phyloP scores from a whole-genome alignment of 257 asterid genomes.

The Solanum commersonii region DNA sequence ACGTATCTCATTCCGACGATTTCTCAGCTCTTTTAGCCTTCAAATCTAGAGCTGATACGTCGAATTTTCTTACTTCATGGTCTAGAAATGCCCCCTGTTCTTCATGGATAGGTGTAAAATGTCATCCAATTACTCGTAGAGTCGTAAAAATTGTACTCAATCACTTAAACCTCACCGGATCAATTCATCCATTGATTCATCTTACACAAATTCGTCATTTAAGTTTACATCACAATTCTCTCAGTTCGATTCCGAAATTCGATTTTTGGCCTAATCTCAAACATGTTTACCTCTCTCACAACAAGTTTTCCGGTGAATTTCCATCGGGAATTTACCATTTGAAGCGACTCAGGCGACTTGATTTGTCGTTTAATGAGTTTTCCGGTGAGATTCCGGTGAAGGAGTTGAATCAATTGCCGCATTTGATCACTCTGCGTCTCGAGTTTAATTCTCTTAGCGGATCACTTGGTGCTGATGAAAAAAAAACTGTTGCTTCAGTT shows the following conservation, averaged over 20 bases:
- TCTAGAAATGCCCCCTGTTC: constrained; percentile 7
- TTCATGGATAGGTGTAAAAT: constrained; percentile 22
- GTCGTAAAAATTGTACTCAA: constrained; percentile 21
- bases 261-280: constrained; percentile 18
- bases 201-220: constrained; percentile 22
- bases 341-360: constrained; percentile 16
- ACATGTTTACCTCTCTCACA: constrained; percentile 23
- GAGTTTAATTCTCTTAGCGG: constrained; percentile 24
- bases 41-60: constrained; percentile 10
- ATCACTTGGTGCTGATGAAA: background rate
- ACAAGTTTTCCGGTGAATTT: constrained; percentile 18
- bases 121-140: constrained; percentile 9
- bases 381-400: constrained; percentile 14
- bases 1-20: background rate
- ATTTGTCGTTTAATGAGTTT: constrained; percentile 18
- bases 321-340: constrained; percentile 10
- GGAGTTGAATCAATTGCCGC: constrained; percentile 17
- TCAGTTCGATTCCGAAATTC: constrained; percentile 4
- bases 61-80: constrained; percentile 27
- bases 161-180: constrained; percentile 13
- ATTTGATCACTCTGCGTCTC: constrained; percentile 21
- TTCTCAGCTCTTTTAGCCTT: constrained; percentile 8
- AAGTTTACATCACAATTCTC: constrained; percentile 24
- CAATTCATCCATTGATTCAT: constrained; percentile 3
- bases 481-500: background rate